These are phyloP conservation scores for Erysiphe pulchra DNA, from an alignment of 2,329 filamentous ascomycete genomes.

Conservation along the genomic window DNA sequence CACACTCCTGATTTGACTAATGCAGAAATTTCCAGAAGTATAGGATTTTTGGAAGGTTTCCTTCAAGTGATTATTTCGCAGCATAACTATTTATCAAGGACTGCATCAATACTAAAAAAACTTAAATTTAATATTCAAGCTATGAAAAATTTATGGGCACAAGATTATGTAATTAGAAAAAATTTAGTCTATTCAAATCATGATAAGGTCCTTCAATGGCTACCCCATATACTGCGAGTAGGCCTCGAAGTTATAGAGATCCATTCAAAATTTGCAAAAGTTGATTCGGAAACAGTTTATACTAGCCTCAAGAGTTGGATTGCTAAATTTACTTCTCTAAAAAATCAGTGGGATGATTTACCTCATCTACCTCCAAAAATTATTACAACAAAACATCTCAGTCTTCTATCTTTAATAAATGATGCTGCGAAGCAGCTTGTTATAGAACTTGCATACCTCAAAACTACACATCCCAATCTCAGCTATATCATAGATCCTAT, in stretches of 20 bases:
- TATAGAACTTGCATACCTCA: conserved; percentile 17
- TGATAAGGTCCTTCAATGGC: conserved; percentile 24
- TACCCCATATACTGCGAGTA: conserved; percentile 41
- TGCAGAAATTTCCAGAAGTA: conserved; percentile 53
- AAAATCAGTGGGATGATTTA: conserved; percentile 18
- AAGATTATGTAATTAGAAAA: conserved; percentile 9
- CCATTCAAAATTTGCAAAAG: conserved; percentile 35
- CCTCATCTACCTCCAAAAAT: conserved; percentile 26
- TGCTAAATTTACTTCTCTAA: conserved; percentile 20
- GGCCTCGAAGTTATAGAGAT: conserved; percentile 34
- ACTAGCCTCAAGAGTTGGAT: conserved; percentile 24
- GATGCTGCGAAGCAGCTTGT: conserved; percentile 4
- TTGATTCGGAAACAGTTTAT: conserved; percentile 21
- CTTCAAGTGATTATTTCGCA: conserved; percentile 39
- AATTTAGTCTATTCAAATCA: conserved; percentile 5
- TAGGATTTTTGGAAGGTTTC: conserved; percentile 70
- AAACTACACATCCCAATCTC: conserved; percentile 27
- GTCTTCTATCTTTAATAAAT: conserved; percentile 5
- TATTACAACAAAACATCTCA: conserved; percentile 15
- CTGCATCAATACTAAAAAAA: conserved; percentile 2
- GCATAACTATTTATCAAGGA: conserved; percentile 16
- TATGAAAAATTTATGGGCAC: conserved; percentile 17
- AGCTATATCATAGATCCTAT: conserved; percentile 41
- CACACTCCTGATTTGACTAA: conserved; percentile 69
- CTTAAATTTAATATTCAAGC: conserved; percentile 8